A percentile compares a stretch with the other conserved stretches of the same genome.
These are phyloP conservation scores for Trichoderma semiorbis DNA, from an alignment of 2,329 filamentous ascomycete genomes.

Conservation along the genomic window DNA sequence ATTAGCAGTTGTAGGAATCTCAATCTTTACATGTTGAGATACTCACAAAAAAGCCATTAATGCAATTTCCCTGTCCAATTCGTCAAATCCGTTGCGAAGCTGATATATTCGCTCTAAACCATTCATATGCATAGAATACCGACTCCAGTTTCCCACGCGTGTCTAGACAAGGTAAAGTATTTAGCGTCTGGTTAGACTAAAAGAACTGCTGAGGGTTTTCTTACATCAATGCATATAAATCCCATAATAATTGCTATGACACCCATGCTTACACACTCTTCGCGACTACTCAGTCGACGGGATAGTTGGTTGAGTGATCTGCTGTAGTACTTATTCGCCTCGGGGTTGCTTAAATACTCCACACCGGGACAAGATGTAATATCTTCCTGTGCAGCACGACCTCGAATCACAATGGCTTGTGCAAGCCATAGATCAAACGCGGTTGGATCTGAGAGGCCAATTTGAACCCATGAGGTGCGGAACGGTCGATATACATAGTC, in stretches of 20 bases:
- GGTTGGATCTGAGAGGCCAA: not conserved
- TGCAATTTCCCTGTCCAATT: not conserved
- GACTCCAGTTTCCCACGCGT: not conserved
- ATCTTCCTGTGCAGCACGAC: not conserved
- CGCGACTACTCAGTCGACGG: not conserved
- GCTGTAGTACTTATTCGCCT: not conserved
- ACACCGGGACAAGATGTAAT: not conserved
- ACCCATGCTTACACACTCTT: not conserved
- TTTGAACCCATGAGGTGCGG: not conserved
- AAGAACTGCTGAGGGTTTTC: not conserved
- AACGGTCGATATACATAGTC: constrained; percentile 5
- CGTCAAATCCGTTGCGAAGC: not conserved
- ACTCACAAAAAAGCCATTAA: not conserved
- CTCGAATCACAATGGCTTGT: not conserved
- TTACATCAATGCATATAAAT: constrained; percentile 9
- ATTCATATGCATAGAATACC: constrained; percentile 1
- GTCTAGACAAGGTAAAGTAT: not conserved
- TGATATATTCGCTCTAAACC: not conserved
- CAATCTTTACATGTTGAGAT: rapidly evolving
- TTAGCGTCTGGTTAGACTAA: rapidly evolving
- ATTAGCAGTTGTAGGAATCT: not conserved
- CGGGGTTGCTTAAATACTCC: not conserved
- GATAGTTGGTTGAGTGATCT: not conserved
- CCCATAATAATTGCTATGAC: constrained; percentile 6
- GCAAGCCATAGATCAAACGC: constrained; percentile 7